phyloP scores from a whole-genome alignment of 495 filamentous ascomycete genomes.

The Geoglossum glabrum region DNA sequence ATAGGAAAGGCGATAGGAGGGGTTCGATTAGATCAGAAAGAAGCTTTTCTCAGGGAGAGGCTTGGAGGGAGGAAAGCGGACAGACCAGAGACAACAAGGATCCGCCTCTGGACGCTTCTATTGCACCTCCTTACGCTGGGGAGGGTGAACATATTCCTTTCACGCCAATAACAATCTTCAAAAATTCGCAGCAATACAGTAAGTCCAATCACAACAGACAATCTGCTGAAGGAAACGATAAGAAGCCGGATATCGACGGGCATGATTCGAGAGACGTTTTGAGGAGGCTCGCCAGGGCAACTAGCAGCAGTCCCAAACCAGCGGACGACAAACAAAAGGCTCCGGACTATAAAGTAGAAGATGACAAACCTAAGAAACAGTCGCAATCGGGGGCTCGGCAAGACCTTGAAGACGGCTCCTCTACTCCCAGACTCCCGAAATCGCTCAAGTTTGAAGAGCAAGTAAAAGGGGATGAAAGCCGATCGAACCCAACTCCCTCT shows the following conservation, averaged over 20 bases:
- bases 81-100: not conserved
- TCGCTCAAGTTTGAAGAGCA: not conserved
- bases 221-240: slow-evolving; percentile 3
- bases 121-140: slow-evolving; percentile 8
- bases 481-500: slow-evolving; percentile 17
- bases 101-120: slow-evolving; percentile 1
- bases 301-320: slow-evolving; percentile 31
- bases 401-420: slow-evolving; percentile 4
- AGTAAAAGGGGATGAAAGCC: not conserved
- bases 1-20: not conserved
- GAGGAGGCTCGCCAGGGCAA: slow-evolving; percentile 38
- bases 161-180: slow-evolving; percentile 34
- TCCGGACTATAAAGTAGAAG: not conserved
- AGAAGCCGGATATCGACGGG: slow-evolving; percentile 12
- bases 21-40: not conserved
- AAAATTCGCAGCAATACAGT: slow-evolving; percentile 10
- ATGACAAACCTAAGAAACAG: not conserved
- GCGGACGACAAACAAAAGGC: not conserved
- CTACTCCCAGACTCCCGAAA: slow-evolving; percentile 11
- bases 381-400: slow-evolving; percentile 5
- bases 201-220: slow-evolving; percentile 6
- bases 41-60: not conserved
- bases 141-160: slow-evolving; percentile 26
- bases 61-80: not conserved
- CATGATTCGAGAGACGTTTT: slow-evolving; percentile 48